phyloP scores from a whole-genome alignment of 1,139 yeast species.

The Pichia sp. region DNA sequence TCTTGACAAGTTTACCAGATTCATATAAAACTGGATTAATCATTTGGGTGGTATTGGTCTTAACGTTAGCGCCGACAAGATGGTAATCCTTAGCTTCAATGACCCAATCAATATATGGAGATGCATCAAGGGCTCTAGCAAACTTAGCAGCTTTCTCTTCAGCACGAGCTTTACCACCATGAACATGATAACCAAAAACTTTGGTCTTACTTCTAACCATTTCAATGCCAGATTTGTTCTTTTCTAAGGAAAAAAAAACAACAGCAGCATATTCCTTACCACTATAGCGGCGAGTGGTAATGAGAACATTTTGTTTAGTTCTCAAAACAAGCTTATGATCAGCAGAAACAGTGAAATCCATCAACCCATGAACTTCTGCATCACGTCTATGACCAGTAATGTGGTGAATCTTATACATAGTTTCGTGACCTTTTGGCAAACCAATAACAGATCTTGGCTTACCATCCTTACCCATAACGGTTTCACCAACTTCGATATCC shows the following conservation, averaged over 20 bases:
- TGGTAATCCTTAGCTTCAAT: constrained; percentile 35
- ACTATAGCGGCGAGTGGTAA: constrained; percentile 5
- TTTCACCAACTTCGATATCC: constrained; percentile 36
- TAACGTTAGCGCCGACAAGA: constrained; percentile 26
- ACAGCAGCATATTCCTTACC: constrained; percentile 4
- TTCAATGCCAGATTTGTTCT: not conserved
- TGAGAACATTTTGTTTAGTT: constrained; percentile 14
- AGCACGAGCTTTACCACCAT: constrained; percentile 1
- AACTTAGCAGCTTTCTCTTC: not conserved
- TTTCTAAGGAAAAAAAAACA: constrained; percentile 7
- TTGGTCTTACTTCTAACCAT: constrained; percentile 2
- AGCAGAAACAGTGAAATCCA: constrained; percentile 33
- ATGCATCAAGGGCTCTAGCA: not conserved
- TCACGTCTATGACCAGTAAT: constrained; percentile 3
- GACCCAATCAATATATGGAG: constrained; percentile 32
- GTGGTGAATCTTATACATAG: constrained; percentile 37
- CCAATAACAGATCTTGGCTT: constrained; percentile 37
- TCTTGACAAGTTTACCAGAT: constrained; percentile 16
- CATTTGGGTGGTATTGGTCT: constrained; percentile 32
- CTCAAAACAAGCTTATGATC: constrained; percentile 33
- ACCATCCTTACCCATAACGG: constrained; percentile 44
- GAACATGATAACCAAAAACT: constrained; percentile 1
- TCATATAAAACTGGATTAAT: constrained; percentile 35
- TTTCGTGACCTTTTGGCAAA: constrained; percentile 39
- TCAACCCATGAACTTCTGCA: constrained; percentile 19